These are phyloP conservation scores for Schwanniomyces vanrijiae DNA, from an alignment of 805 yeast species.

Conservation along the genomic window DNA sequence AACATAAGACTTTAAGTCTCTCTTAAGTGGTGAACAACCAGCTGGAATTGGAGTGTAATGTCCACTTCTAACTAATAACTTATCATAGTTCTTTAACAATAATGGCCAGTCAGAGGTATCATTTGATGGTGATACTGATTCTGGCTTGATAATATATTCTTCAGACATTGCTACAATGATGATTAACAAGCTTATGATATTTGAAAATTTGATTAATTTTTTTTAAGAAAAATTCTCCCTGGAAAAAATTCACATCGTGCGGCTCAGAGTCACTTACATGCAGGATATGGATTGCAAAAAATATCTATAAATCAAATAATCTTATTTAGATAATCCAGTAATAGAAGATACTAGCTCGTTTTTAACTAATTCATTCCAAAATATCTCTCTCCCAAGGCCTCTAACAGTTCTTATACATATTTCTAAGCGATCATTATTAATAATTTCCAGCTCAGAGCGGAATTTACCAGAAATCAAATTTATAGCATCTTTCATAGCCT, in stretches of 20 bases:
- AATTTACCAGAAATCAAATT: constrained; percentile 56
- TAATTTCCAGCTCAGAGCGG: constrained; percentile 29
- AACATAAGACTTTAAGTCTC: constrained; percentile 87
- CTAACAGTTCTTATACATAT: constrained; percentile 35
- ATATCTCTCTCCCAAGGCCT: constrained; percentile 37
- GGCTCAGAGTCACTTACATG: constrained; percentile 13
- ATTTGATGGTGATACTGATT: constrained; percentile 68
- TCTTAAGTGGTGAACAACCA: constrained; percentile 90
- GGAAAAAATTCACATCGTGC: constrained; percentile 22
- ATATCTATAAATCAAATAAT: not conserved
- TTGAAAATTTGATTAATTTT: constrained; percentile 1
- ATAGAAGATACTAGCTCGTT: constrained; percentile 24
- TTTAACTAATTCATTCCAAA: constrained; percentile 40
- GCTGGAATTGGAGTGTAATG: constrained; percentile 97
- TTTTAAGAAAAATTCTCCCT: constrained; percentile 4
- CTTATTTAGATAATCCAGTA: constrained; percentile 11
- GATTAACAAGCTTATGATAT: not conserved
- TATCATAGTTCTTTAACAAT: constrained; percentile 89
- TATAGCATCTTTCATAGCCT: constrained; percentile 69
- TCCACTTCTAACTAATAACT: constrained; percentile 89
- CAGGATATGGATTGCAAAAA: not conserved
- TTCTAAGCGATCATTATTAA: constrained; percentile 33
- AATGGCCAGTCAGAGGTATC: constrained; percentile 97
- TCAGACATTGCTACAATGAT: constrained; percentile 48
- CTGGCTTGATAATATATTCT: constrained; percentile 86